A percentile compares a stretch with the other conserved stretches of the same genome.
Conservation (phyloP, 768 basidiomycete species). For the Lanmaoa pseudosensibilis region DNA sequence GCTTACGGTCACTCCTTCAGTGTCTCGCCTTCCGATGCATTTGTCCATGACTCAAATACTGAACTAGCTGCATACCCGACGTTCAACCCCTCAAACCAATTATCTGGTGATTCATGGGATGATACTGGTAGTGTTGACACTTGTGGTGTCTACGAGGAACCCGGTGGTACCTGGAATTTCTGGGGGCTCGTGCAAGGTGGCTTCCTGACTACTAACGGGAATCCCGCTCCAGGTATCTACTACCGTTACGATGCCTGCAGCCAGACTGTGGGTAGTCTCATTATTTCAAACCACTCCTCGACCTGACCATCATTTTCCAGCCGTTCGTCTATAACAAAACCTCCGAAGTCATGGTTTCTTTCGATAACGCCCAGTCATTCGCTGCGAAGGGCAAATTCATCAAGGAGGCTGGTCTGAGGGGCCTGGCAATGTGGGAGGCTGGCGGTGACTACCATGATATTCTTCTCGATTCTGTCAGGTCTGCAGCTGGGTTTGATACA, state of each 20-base stretch:
- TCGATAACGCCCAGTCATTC: conserved; percentile 59
- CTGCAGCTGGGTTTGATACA: neutral
- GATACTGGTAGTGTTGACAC: conserved; percentile 47
- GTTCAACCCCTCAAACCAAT: conserved; percentile 35
- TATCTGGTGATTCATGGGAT: conserved; percentile 40
- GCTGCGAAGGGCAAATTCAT: conserved; percentile 60
- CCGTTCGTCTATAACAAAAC: conserved; percentile 59
- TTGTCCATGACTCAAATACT: conserved; percentile 33
- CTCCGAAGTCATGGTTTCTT: conserved; percentile 57
- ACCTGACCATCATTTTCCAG: conserved; percentile 33
- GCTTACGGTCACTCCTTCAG: conserved; percentile 76
- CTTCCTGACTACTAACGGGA: conserved; percentile 40
- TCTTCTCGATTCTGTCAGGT: conserved; percentile 54
- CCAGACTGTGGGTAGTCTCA: conserved; percentile 54
- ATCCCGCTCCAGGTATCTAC: conserved; percentile 43
- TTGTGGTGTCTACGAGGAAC: conserved; percentile 49
- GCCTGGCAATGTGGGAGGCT: conserved; percentile 71
- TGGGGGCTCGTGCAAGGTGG: conserved; percentile 58
- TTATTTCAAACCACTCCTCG: neutral
- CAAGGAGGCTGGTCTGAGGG: conserved; percentile 47
- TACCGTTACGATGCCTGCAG: conserved; percentile 64
- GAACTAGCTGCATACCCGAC: conserved; percentile 47
- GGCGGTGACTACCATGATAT: conserved; percentile 60
- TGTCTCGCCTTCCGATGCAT: conserved; percentile 39
- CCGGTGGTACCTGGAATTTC: conserved; percentile 57